Conservation (phyloP, 768 basidiomycete species). For the Lactarius hengduanensis region DNA sequence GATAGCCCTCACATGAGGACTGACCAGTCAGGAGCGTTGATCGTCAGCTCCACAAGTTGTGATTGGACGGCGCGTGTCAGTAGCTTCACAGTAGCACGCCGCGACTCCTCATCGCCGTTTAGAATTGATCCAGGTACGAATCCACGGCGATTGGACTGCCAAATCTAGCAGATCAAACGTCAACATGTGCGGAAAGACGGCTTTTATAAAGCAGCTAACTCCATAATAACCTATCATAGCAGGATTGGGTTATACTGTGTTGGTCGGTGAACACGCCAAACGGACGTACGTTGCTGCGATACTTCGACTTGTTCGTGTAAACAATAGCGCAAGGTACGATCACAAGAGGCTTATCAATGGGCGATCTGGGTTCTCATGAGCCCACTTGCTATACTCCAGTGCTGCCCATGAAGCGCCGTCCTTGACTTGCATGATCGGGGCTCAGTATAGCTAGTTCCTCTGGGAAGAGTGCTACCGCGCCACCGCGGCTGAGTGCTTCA, state of each 20-base stretch:
- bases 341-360: slow-evolving; percentile 45
- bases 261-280: background rate
- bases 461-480: slow-evolving; percentile 90
- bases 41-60: slow-evolving; percentile 69
- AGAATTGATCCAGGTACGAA: slow-evolving; percentile 70
- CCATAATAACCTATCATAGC: slow-evolving; percentile 58
- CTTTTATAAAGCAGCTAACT: slow-evolving; percentile 46
- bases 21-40: slow-evolving; percentile 95
- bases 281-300: slow-evolving; percentile 76
- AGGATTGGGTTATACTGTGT: slow-evolving; percentile 1
- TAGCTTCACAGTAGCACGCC: slow-evolving; percentile 81
- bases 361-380: slow-evolving; percentile 51
- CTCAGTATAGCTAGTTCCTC: slow-evolving; percentile 92
- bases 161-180: slow-evolving; percentile 52
- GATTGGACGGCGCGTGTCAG: slow-evolving; percentile 73
- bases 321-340: slow-evolving; percentile 87
- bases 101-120: slow-evolving; percentile 60
- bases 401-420: slow-evolving; percentile 96
- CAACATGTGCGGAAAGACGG: slow-evolving; percentile 1
- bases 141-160: slow-evolving; percentile 78
- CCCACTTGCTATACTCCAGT: slow-evolving; percentile 86
- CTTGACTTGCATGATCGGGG: slow-evolving; percentile 90
- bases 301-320: slow-evolving; percentile 95
- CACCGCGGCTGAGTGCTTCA: slow-evolving; percentile 74
- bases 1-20: slow-evolving; percentile 30